Evolutionary conservation across 2,329 filamentous ascomycete genomes (phyloP).

Genomic region (Mycosphaerelloides madeirae): DNA sequence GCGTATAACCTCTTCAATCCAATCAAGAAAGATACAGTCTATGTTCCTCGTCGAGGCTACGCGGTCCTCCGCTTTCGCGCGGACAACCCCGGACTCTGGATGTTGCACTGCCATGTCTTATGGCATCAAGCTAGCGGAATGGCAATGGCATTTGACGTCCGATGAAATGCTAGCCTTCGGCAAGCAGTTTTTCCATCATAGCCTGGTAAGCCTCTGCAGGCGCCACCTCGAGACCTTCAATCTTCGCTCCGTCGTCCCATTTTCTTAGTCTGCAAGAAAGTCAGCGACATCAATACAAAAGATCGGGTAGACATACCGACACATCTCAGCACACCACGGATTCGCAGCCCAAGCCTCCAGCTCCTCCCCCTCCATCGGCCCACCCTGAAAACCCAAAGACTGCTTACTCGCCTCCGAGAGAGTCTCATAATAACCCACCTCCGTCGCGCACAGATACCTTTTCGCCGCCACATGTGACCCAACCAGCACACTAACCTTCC

Average conservation of each 20-base stretch:
- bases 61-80: constrained; percentile 34
- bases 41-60: constrained; percentile 35
- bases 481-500: constrained; percentile 33
- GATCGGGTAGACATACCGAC: constrained; percentile 5
- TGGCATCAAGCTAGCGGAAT: constrained; percentile 27
- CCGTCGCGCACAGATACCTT: too few relatives aligned
- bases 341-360: too few relatives aligned
- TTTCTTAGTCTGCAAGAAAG: constrained; percentile 10
- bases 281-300: not conserved
- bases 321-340: constrained; percentile 19
- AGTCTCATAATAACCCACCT: too few relatives aligned
- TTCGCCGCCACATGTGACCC: constrained; percentile 38
- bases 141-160: constrained; percentile 22
- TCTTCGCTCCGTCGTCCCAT: constrained; percentile 23
- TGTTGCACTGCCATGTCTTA: constrained; percentile 38
- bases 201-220: constrained; percentile 12
- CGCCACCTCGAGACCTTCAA: constrained; percentile 12
- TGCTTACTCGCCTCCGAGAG: too few relatives aligned
- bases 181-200: constrained; percentile 12
- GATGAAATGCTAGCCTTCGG: not conserved
- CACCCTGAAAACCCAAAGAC: too few relatives aligned
- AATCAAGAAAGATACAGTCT: constrained; percentile 34
- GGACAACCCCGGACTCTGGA: constrained; percentile 38
- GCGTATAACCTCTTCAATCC: constrained; percentile 16
- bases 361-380: too few relatives aligned